Evolutionary conservation across 164 flowering plant genomes (phyloP).

Genomic region (Stephania cephalantha): DNA sequence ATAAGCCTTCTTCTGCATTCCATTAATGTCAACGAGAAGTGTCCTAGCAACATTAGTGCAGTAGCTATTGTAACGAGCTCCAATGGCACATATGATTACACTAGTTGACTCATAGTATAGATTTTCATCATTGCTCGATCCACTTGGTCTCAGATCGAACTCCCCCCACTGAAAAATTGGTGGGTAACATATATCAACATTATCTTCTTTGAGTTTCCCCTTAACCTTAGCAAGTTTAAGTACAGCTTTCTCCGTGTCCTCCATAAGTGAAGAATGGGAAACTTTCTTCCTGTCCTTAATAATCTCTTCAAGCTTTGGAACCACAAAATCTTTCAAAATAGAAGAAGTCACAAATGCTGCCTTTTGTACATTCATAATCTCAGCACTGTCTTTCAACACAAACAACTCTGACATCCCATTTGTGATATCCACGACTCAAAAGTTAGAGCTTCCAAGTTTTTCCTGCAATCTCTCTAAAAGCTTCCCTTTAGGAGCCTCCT

Average conservation of each 20-base stretch:
- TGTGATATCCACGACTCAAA: slow-evolving; percentile 49
- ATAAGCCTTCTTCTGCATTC: slow-evolving; percentile 68
- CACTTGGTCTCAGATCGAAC: slow-evolving; percentile 76
- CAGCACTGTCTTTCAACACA: slow-evolving; percentile 58
- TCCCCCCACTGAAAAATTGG: slow-evolving; percentile 82
- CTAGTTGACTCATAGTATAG: slow-evolving; percentile 67
- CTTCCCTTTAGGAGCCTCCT: slow-evolving; percentile 72
- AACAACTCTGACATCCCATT: slow-evolving; percentile 64
- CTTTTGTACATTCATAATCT: slow-evolving; percentile 54
- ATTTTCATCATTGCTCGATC: slow-evolving; percentile 63
- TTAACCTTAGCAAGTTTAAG: slow-evolving; percentile 50
- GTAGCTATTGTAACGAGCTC: slow-evolving; percentile 66
- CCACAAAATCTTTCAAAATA: slow-evolving; percentile 66
- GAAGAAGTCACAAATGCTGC: slow-evolving; percentile 56
- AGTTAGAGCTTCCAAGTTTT: slow-evolving; percentile 35
- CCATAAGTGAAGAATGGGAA: slow-evolving; percentile 65
- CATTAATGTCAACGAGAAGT: slow-evolving; percentile 60
- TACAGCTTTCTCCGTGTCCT: slow-evolving; percentile 65
- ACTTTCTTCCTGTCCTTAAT: slow-evolving; percentile 79
- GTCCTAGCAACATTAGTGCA: slow-evolving; percentile 78
- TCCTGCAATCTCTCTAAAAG: slow-evolving; percentile 65
- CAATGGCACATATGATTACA: slow-evolving; percentile 69
- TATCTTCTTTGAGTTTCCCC: slow-evolving; percentile 66
- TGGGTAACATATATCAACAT: slow-evolving; percentile 83
- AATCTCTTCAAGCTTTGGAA: slow-evolving; percentile 68